Evolutionary conservation across 495 filamentous ascomycete genomes (phyloP).

Genomic region (Tuber microsphaerosporum): DNA sequence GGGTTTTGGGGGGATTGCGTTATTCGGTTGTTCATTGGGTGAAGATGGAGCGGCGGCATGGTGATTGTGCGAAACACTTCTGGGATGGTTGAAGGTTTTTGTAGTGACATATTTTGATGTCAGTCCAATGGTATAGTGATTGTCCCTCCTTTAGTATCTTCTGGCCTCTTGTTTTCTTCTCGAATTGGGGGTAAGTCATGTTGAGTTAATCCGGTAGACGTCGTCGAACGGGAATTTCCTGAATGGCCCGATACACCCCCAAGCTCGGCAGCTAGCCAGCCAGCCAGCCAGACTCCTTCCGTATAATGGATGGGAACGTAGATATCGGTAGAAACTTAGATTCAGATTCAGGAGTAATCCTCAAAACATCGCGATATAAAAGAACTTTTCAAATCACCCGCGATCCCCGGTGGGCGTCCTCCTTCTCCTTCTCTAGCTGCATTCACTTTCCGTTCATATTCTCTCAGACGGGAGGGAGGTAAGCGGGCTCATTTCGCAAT

Average conservation of each 20-base stretch:
- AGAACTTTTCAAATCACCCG: neutral
- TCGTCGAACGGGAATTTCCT: neutral
- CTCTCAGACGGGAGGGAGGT: neutral
- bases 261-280: neutral
- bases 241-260: neutral
- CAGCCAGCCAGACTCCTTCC: neutral
- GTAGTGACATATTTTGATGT: neutral
- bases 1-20: neutral
- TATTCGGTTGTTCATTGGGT: neutral
- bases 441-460: neutral
- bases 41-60: neutral
- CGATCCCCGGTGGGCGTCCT: neutral
- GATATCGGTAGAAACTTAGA: neutral
- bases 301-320: neutral
- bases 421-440: neutral
- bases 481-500: neutral
- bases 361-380: neutral
- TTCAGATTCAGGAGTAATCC: neutral
- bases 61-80: neutral
- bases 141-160: too few relatives aligned
- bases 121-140: neutral
- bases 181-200: neutral
- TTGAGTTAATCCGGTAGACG: neutral
- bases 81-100: neutral
- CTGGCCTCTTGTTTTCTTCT: neutral